Conservation (phyloP, 495 filamentous ascomycete genomes). For the Hypoxylon trugodes region DNA sequence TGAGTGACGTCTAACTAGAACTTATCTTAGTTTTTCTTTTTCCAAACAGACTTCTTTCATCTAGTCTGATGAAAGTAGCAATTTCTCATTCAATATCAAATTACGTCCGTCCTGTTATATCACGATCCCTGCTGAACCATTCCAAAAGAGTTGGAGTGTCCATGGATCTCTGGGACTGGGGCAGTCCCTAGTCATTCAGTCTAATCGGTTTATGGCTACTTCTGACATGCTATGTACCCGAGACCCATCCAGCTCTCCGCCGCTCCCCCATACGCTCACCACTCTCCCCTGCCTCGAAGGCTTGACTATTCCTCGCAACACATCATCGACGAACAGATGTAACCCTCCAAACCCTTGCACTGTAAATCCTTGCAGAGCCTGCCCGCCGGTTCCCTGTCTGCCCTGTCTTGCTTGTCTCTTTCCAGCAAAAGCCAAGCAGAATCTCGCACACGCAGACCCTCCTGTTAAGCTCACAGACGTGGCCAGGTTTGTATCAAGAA, state of each 20-base stretch:
- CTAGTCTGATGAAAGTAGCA: slow-evolving; percentile 25
- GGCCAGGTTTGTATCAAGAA: slow-evolving; percentile 60
- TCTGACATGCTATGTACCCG: slow-evolving; percentile 43
- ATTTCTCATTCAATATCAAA: slow-evolving; percentile 43
- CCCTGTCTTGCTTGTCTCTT: slow-evolving; percentile 46
- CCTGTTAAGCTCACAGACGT: slow-evolving; percentile 54
- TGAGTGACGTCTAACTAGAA: slow-evolving; percentile 13
- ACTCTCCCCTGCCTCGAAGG: slow-evolving; percentile 31
- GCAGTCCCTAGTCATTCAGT: slow-evolving; percentile 39
- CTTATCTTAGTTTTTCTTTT: slow-evolving; percentile 21
- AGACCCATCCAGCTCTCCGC: slow-evolving; percentile 44
- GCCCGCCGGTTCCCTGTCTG: slow-evolving; percentile 48
- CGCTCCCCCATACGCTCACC: slow-evolving; percentile 43
- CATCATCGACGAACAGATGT: slow-evolving; percentile 58
- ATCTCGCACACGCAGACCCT: slow-evolving; percentile 55
- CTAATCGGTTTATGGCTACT: slow-evolving; percentile 44
- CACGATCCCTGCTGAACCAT: slow-evolving; percentile 41
- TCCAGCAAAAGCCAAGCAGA: slow-evolving; percentile 54
- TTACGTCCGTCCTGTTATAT: slow-evolving; percentile 47
- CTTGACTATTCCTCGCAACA: slow-evolving; percentile 45
- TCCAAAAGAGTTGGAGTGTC: slow-evolving; percentile 42
- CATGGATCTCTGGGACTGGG: slow-evolving; percentile 43
- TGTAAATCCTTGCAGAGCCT: slow-evolving; percentile 46
- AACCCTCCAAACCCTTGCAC: slow-evolving; percentile 50
- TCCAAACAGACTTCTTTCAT: slow-evolving; percentile 16